Percentiles rank a stretch among this genome's conserved stretches.
These are phyloP conservation scores for Cyclotella choctawhatcheeana DNA, from an alignment of 108 stramenopile species.

Conservation along the genomic window DNA sequence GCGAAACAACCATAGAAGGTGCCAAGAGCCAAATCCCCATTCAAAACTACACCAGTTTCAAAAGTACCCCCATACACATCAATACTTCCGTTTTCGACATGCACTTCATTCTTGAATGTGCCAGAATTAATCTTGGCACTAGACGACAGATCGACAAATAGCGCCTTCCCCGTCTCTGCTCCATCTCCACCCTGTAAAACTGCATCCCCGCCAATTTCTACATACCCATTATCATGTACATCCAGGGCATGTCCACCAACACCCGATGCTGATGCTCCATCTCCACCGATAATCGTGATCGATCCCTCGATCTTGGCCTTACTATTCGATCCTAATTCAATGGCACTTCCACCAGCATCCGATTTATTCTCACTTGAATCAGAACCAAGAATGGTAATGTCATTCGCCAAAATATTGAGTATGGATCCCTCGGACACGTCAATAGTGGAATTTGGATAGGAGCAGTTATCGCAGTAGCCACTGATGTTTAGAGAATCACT, in stretches of 20 bases:
- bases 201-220: neutral
- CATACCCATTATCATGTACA: neutral
- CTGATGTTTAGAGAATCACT: neutral
- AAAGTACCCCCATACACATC: conserved; percentile 2
- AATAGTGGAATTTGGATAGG: neutral
- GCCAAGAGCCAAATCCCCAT: neutral
- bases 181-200: neutral
- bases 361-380: neutral
- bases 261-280: neutral
- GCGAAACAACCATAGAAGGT: conserved; percentile 2
- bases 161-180: neutral
- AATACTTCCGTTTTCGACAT: neutral
- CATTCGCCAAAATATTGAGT: neutral
- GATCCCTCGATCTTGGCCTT: neutral
- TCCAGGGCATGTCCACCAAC: conserved; percentile 2
- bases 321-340: neutral
- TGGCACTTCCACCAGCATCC: neutral
- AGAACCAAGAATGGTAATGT: neutral
- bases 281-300: neutral
- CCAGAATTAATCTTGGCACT: conserved; percentile 7
- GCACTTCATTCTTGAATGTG: neutral
- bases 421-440: neutral
- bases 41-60: neutral
- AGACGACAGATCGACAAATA: neutral
- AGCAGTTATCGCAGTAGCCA: neutral